These are phyloP conservation scores for Mucuna pruriens DNA, from an alignment of 306 rosid genomes.

Conservation along the genomic window DNA sequence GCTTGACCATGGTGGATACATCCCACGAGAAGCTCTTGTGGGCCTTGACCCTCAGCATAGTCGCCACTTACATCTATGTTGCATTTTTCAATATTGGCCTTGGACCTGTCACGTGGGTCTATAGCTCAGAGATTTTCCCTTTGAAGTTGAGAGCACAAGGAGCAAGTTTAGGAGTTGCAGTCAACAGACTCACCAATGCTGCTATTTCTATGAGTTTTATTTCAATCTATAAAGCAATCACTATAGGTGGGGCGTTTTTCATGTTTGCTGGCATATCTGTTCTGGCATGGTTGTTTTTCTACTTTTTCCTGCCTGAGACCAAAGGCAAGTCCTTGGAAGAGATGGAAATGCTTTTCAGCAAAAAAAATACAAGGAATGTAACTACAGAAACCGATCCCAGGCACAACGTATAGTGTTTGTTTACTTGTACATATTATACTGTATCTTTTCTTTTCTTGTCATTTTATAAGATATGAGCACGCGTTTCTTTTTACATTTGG, in stretches of 20 bases:
- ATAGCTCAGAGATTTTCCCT: slow-evolving; percentile 76
- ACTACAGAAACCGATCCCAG: neutral
- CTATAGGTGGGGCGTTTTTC: slow-evolving; percentile 72
- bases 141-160: slow-evolving; percentile 72
- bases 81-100: slow-evolving; percentile 67
- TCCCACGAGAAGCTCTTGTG: slow-evolving; percentile 43
- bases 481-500: no score
- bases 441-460: no score
- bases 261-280: slow-evolving; percentile 63
- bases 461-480: no score
- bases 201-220: slow-evolving; percentile 60
- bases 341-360: slow-evolving; percentile 61
- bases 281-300: slow-evolving; percentile 66
- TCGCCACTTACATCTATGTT: slow-evolving; percentile 47
- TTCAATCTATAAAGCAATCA: slow-evolving; percentile 62
- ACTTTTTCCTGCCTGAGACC: slow-evolving; percentile 66
- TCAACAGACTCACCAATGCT: slow-evolving; percentile 69
- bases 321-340: slow-evolving; percentile 76
- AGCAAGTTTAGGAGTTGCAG: slow-evolving; percentile 64
- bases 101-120: slow-evolving; percentile 79
- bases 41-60: slow-evolving; percentile 58
- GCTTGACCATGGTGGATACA: slow-evolving; percentile 57
- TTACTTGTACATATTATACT: no score
- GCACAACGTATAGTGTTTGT: slow-evolving; percentile 9
- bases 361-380: neutral